A percentile compares a stretch with the other conserved stretches of the same genome.
phyloP scores from a whole-genome alignment of 176 grass and related monocot species.

The Carex scoparia region DNA sequence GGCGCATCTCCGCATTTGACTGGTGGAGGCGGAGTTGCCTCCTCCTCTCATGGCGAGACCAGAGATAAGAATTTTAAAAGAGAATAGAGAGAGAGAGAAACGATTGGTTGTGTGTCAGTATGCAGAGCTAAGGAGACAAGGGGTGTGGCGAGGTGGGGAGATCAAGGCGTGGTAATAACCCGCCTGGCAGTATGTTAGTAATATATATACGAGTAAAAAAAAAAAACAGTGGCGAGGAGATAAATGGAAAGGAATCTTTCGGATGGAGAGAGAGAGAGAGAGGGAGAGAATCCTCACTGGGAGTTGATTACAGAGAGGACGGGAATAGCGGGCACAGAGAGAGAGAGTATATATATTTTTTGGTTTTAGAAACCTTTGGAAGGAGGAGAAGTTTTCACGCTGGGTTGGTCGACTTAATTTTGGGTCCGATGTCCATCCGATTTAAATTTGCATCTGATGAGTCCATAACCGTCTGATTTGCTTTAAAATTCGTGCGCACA shows the following conservation, averaged over 20 bases:
- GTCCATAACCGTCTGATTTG: too few species aligned
- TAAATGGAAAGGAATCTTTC: not conserved
- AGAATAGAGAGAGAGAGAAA: not conserved
- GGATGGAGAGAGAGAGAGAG: constrained; percentile 8
- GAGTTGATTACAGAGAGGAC: not conserved
- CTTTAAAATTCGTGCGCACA: too few species aligned
- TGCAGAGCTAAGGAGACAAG: not conserved
- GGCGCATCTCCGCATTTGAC: constrained; percentile 36
- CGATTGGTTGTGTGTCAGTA: not conserved
- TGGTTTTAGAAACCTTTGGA: constrained; percentile 13
- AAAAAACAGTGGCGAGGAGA: not conserved
- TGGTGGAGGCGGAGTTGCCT: constrained; percentile 3
- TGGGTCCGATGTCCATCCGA: too few species aligned
- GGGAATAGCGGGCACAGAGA: not conserved
- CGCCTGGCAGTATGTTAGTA: not conserved
- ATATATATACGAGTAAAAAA: not conserved
- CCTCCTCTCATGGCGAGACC: constrained; percentile 11
- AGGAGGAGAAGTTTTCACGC: not conserved
- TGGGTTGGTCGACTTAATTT: not conserved
- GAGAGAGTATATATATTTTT: constrained; percentile 11
- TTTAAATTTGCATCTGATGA: too few species aligned
- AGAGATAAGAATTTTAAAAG: not conserved
- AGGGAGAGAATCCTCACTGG: not conserved
- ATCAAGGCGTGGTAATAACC: not conserved
- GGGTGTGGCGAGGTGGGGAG: not conserved